Base-by-base conservation (phyloP, 2,329 filamentous ascomycete genomes). In the Pseudogymnoascus sp. region DNA sequence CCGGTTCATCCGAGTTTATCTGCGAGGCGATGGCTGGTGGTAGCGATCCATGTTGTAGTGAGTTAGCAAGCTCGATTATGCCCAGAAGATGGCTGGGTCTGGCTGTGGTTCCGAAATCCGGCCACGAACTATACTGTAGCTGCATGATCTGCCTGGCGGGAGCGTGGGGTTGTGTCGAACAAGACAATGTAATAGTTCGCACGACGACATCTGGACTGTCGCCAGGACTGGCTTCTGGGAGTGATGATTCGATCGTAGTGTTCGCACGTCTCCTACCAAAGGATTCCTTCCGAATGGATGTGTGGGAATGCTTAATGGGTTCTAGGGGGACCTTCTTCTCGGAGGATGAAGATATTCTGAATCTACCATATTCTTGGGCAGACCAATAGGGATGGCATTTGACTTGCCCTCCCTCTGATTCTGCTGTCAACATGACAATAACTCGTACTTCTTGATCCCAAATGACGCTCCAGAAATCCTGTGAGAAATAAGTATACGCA, bases 401-500 rank as follows among this genome's bases (percentile, higher is more conserved):
- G 48, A 96, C 80, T 72, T 96, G 92, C 0, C 93, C 92, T 25
- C 92, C 91, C 77, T 99, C 94, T 27, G 89, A 84, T 74, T 97
- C 93, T 1, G 94, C 93, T 5, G 94, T 99, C 67, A 99, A 81
- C 88, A 97, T 97, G 66, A 97, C 92, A 65, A 99, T 88, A 27
- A 97, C 90, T 60, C 93, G 88, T 3, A 96, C 88, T 71, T 97
- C 92, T 74, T 97, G 90, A 72, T 97, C 92, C 94, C 94, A 99
- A 31, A 97, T 82, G 9, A 97, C 89, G 64, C 91, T 93, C 94
- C 94, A 99, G 72, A 99, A 99, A 74, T 99, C 94, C 90, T 94
- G 67, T 67, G 6, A 42, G 25, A 60, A 21, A 48, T 68, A 61
- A 64, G 63, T 63, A 59, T 63, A 25, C 21, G 33, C 13, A 29